Base-by-base conservation (phyloP, 225 moss, liverwort and hornwort species). In the Antitrichia curtipendula region DNA sequence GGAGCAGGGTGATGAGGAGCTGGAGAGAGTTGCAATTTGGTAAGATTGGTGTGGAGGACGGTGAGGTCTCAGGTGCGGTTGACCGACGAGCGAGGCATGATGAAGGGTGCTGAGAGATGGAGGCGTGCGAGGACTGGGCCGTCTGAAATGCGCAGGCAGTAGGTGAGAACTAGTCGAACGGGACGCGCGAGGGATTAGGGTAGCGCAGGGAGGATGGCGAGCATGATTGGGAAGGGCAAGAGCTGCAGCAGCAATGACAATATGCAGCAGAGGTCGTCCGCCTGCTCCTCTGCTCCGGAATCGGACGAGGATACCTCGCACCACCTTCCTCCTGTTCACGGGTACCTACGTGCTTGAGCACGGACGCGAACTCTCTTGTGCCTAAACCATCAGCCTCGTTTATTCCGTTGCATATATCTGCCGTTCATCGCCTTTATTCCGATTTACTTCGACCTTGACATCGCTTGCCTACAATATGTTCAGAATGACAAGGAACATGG, bases 281-380 rank as follows among this genome's bases (percentile, higher is more conserved):
- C 94, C 18, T 94, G 93, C 90, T 95, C 96, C 14, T 96, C 96
- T 52, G 95, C 95, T 50, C 93, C 96, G 58, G 96, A 96, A 91
- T 96, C 95, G n/a, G 96, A 96, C 79, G 96, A 96, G 65, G 96
- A 96, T 41, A 92, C 92, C 63, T 94, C 94, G 71, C 95, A 94
- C 73, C 91, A 92, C 78, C 91, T 95, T 61, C 96, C 96, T 80
- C 96, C 96, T 81, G 96, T 96, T 69, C 95, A 95, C 45, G 96
- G 96, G 96, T 96, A 89, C 75, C 22, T 23, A 13, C 63, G 50
- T 76, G 45, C 76, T 65, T 25, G 31, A 68, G 38, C 83, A 77
- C 81, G 21, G 12, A 31, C 64, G 23, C 59, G 18, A 53, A 31
- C 87, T 88, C 68, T 60, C 6, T 62, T 14, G 47, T 72, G 16